Evolutionary conservation across 2,329 filamentous ascomycete species (phyloP).

Genomic region (Penicillium corylophilum): DNA sequence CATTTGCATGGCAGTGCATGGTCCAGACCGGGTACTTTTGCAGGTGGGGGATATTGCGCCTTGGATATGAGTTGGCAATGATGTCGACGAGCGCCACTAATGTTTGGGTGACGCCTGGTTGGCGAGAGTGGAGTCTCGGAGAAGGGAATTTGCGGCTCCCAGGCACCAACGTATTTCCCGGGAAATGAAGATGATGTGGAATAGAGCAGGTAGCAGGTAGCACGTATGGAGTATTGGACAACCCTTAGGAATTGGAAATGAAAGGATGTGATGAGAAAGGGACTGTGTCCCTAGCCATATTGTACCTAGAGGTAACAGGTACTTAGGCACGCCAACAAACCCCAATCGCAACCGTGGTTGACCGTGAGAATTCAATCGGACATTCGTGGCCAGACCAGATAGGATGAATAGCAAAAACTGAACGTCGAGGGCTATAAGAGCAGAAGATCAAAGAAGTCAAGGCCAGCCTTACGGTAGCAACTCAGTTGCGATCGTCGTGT

Average conservation of each 20-base stretch:
- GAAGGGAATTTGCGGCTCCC: slow-evolving; percentile 15
- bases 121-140: slow-evolving; percentile 9
- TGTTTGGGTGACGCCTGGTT: not conserved
- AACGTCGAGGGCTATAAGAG: not conserved
- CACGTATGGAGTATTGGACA: not conserved
- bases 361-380: not conserved
- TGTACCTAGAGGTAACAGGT: not conserved
- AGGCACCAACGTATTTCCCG: slow-evolving; percentile 16
- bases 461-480: not conserved
- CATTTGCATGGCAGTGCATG: not conserved
- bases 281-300: not conserved
- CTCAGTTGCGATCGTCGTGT: slow-evolving; percentile 10
- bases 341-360: not conserved
- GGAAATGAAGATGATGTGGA: not conserved
- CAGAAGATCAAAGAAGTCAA: not conserved
- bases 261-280: not conserved
- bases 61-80: slow-evolving; percentile 16
- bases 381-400: not conserved
- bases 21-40: not conserved
- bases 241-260: not conserved
- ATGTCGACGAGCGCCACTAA: slow-evolving; percentile 14
- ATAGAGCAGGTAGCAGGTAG: not conserved
- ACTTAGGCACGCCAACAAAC: not conserved
- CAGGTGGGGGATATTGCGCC: not conserved
- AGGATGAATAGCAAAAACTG: not conserved